phyloP scores from a whole-genome alignment of 1,139 yeast genomes.

The Scheffersomyces cryptocercus region DNA sequence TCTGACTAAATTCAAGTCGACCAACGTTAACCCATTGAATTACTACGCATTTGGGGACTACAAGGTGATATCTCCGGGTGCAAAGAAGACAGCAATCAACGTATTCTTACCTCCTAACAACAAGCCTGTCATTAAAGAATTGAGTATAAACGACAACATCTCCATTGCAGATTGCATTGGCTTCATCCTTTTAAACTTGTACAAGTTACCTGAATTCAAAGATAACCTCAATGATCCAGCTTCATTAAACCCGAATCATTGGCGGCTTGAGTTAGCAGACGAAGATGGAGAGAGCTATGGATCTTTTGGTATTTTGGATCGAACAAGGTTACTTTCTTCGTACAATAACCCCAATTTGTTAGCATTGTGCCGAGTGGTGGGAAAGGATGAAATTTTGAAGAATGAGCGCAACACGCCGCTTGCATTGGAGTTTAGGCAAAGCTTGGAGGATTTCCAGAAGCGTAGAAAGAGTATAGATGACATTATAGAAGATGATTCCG shows the following conservation, averaged over 20 bases:
- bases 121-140: slow-evolving; percentile 28
- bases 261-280: slow-evolving; percentile 71
- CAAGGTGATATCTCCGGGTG: slow-evolving; percentile 16
- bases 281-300: slow-evolving; percentile 83
- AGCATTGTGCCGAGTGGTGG: slow-evolving; percentile 53
- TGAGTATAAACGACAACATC: slow-evolving; percentile 46
- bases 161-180: slow-evolving; percentile 68
- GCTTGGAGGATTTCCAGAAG: slow-evolving; percentile 15
- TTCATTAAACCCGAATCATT: slow-evolving; percentile 55
- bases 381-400: slow-evolving; percentile 33
- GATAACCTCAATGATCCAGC: slow-evolving; percentile 14
- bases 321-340: slow-evolving; percentile 53
- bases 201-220: slow-evolving; percentile 20
- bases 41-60: slow-evolving; percentile 52
- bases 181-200: slow-evolving; percentile 44
- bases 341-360: slow-evolving; percentile 67
- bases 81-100: slow-evolving; percentile 29
- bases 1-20: slow-evolving; percentile 33
- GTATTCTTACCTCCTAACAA: slow-evolving; percentile 41
- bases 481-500: slow-evolving; percentile 2
- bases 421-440: slow-evolving; percentile 43
- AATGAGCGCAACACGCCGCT: slow-evolving; percentile 50
- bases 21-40: slow-evolving; percentile 50
- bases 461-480: slow-evolving; percentile 7
- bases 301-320: slow-evolving; percentile 67